phyloP scores from a whole-genome alignment of 2,329 filamentous ascomycete species.

The Aureobasidium sp. region DNA sequence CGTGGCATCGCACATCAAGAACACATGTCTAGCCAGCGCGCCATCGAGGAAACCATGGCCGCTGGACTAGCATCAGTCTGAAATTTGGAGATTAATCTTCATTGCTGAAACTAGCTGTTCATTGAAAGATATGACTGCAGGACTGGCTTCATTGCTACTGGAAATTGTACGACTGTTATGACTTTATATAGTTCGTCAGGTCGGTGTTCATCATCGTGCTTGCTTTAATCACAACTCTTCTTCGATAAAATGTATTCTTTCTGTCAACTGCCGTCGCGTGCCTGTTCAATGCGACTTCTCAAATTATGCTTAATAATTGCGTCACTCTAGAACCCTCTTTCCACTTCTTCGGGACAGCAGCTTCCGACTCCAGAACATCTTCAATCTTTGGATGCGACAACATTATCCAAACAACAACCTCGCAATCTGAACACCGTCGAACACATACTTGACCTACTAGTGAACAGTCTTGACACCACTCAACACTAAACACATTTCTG shows the following conservation, averaged over 20 bases:
- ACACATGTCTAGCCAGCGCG: background rate
- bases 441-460: background rate
- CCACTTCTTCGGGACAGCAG: background rate
- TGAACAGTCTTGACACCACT: too few species aligned
- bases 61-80: conserved; percentile 8
- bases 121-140: background rate
- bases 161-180: background rate
- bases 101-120: background rate
- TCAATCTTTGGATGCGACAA: background rate
- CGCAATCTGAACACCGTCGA: background rate
- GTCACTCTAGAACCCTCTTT: background rate
- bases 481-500: background rate
- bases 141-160: background rate
- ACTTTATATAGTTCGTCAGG: background rate
- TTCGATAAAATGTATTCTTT: background rate
- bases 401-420: background rate
- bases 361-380: background rate
- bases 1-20: conserved; percentile 13
- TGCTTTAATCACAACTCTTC: background rate
- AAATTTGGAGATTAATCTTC: background rate
- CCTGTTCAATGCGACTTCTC: background rate
- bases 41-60: conserved; percentile 9
- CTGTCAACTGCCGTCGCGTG: background rate
- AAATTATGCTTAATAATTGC: conserved; percentile 5
- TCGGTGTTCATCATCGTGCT: background rate